Base-by-base conservation (phyloP, 345 rosid species). In the Camelina neglecta region DNA sequence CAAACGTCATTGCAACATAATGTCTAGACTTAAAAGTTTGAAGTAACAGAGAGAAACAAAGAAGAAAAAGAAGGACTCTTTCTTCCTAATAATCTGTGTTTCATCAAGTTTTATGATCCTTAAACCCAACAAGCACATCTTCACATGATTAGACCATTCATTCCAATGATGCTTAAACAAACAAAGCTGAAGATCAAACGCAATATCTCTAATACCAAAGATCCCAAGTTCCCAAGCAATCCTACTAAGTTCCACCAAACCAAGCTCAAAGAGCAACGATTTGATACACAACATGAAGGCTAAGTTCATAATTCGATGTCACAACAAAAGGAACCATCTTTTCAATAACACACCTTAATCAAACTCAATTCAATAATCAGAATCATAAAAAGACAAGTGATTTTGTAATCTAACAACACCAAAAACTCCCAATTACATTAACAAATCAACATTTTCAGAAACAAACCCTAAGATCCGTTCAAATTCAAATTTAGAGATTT, bases 381-480 rank as follows among this genome's bases (percentile, higher is more conserved):
- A 62, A 24, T 2, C 67, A 49, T 48, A 29, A 44, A 33, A 49
- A 26, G 31, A 1, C 5, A 35, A 50, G 44, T 50, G 31, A 33
- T 49, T 66, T 35, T 45, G 1, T 18, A 47, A n/a, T 47, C 21
- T 7, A 16, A 48, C 10, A 48, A 23, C 23, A 49, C 18, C 18
- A 18, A 18, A 18, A 65, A 38, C 4, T 6, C 18, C 35, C 16
- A 55, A 69, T 55, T 11, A 16, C 47, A 66, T 50, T 5, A 48
- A 23, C 60, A 53, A 67, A 2, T 21, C 2, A 35, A 53, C 31
- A 67, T n/a, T 49, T 49, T 51, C 21, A 15, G 8, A 24, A 53
- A 51, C 71, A 67, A 67, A 20, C 51, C 50, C 61, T 53, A 67
- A 33, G 49, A 45, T 15, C 6, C 18, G 49, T 15, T 45, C 49